Evolutionary conservation across 306 rosid genomes (phyloP), one percentile per base, ranked within the genome.

Genomic region (Quercus berberidifolia): DNA sequence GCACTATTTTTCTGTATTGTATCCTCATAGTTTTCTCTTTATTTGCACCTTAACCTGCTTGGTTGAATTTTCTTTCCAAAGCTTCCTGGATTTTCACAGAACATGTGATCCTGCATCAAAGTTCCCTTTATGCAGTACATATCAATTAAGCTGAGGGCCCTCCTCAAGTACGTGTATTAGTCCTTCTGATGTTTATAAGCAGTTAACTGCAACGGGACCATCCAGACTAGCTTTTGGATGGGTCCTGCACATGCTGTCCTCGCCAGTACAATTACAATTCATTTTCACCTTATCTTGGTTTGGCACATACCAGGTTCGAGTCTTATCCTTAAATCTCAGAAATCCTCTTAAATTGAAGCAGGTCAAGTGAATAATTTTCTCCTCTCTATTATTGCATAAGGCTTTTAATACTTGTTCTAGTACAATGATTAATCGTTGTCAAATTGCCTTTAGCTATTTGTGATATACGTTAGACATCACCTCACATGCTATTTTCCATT

Each of bases 151-250:
- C 55, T 31, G 55, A 80, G 80, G 84, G 55, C 35, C 85, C 78
- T 78, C 75, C 57, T 73, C 71, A 69, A 76, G 85, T 83, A 81
- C 91, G 55, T 79, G 65, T 55, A 26, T 38, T 55, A 76, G 80
- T 83, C 79, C 83, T 71, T 54, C 35, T 64, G 54, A 35, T 80
- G 59, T 12, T 54, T 13, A 23, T 23, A 49, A 23, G 20, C 57
- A 59, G 46, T 54, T 55, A 4, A 52, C 57, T n/a, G 62, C 14
- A 60, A 23, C 69, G 60, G 82, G 82, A 71, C 21, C 86, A 76
- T 79, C 76, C 41, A 0, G 68, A 7, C 54, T 69, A 67, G 73
- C 70, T 76, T 71, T 43, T 72, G 71, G 79, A 52, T 69, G 69
- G 83, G 41, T 41, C 75, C 28, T 67, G 83, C 89, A 76, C 71